Base-by-base conservation (phyloP, 352 stramenopile genomes). In the Pythium diclinum region DNA sequence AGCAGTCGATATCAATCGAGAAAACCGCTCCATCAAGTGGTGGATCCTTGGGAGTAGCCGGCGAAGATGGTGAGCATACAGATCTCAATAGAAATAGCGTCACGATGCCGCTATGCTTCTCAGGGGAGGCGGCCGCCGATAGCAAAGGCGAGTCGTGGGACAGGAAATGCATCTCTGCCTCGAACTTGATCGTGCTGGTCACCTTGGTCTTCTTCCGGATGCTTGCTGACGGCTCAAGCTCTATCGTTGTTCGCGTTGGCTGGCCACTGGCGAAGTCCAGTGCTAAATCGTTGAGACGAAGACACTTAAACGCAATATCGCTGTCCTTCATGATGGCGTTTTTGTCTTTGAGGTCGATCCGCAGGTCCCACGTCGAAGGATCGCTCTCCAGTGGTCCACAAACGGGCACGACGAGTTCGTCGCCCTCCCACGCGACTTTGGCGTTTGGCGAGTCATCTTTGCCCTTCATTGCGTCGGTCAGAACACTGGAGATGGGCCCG, bases 291-390 rank as follows among this genome's bases (percentile, higher is more conserved):
- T 44, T 51, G 17, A 79, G 25, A 3, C 42, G 47, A 6, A 74
- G 13, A 14, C 32, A 21, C 48, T 69, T 71, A 3, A 51, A 40
- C 11, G 71, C 74, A 19, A 83, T 61, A 5, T 72, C 58, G 4
- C 56, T 67, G 30, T 85, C 77, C 44, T 69, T 72, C 44, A 75
- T 71, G 46, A 83, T 77, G 0, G 75, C 74, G 49, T 83, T 78
- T 42, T 81, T 83, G 63, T 86, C 77, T 23, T 79, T 78, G 9
- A 86, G 46, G 10, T 74, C 62, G 42, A 81, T 32, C 3, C 33
- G 17, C 16, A 81, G 33, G 23, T 67, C 61, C 2, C 36, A 32
- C 2, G 25, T 30, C 13, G 30, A 19, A 17, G 30, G 34, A 19
- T 33, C 47, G 11, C 19, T 38, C 30, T 64, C 48, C 10, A 34